Percentiles rank a stretch among this genome's conserved stretches.
phyloP scores from a whole-genome alignment of 257 asterid genomes.

The Primulina tabacum region DNA sequence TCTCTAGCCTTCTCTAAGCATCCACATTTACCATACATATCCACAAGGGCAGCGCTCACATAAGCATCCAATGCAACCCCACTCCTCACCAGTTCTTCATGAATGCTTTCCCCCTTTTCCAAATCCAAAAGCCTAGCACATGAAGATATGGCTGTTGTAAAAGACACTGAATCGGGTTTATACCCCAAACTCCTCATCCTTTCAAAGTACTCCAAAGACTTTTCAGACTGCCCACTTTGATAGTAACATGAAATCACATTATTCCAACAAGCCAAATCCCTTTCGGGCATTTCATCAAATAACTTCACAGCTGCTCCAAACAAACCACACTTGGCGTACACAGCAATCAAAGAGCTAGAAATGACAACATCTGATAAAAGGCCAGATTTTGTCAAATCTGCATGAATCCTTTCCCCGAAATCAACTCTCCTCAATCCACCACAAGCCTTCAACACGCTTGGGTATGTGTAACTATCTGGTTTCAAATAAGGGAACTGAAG shows the following conservation, averaged over 20 bases:
- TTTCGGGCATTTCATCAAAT: constrained; percentile 74
- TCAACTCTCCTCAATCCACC: constrained; percentile 45
- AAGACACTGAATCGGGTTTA: constrained; percentile 62
- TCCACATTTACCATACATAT: constrained; percentile 85
- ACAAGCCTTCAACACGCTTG: constrained; percentile 78
- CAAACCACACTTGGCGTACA: constrained; percentile 54
- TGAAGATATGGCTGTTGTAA: constrained; percentile 64
- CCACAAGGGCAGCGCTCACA: constrained; percentile 66
- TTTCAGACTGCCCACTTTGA: constrained; percentile 64
- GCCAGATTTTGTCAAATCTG: constrained; percentile 52
- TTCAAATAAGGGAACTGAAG: constrained; percentile 41
- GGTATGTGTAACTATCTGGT: constrained; percentile 68
- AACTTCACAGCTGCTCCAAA: constrained; percentile 47
- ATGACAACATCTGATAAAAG: constrained; percentile 56
- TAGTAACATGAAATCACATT: constrained; percentile 63
- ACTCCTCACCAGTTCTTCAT: constrained; percentile 43
- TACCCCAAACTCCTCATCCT: constrained; percentile 53
- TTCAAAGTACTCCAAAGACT: constrained; percentile 61
- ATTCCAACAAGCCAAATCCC: constrained; percentile 76
- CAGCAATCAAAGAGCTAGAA: constrained; percentile 53
- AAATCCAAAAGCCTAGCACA: constrained; percentile 59
- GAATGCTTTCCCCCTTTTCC: constrained; percentile 56
- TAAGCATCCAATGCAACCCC: constrained; percentile 50
- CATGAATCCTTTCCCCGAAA: constrained; percentile 54
- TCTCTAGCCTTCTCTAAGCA: constrained; percentile 50